A percentile compares a stretch with the other conserved stretches of the same genome.
phyloP scores from a whole-genome alignment of 179 eudicot genomes.

The Patellifolia procumbens region DNA sequence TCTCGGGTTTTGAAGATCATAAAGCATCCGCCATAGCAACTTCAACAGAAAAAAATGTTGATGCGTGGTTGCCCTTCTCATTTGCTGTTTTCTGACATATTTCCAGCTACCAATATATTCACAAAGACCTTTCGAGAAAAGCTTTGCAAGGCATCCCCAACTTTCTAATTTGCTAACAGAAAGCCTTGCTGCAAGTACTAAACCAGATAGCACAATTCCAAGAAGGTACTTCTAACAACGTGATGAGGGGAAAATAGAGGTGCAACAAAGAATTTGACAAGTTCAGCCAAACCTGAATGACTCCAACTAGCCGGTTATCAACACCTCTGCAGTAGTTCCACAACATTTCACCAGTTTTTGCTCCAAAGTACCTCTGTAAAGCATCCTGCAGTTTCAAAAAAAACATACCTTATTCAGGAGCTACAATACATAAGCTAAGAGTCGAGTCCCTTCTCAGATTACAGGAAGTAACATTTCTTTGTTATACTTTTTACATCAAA shows the following conservation, averaged over 20 bases:
- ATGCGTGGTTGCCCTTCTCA: not conserved
- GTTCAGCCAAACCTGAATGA: slow-evolving; percentile 61
- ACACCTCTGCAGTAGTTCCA: slow-evolving; percentile 91
- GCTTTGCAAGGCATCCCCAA: too few relatives aligned
- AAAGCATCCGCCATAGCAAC: not conserved
- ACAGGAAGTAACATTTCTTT: not conserved
- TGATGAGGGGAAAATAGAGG: not conserved
- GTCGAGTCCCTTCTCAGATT: not conserved
- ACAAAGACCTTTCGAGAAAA: too few relatives aligned
- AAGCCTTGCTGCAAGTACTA: not conserved
- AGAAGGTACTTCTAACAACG: not conserved
- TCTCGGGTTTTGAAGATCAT: not conserved
- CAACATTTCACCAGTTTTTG: slow-evolving; percentile 95
- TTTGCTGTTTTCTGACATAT: not conserved
- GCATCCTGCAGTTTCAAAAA: slow-evolving; percentile 57
- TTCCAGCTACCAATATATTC: not conserved
- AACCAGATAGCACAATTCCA: not conserved
- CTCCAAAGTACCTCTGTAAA: slow-evolving; percentile 84
- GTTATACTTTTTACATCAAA: not conserved
- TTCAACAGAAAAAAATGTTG: not conserved
- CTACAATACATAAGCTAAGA: not conserved
- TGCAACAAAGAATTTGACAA: not conserved
- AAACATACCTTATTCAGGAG: not conserved
- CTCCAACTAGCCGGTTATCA: slow-evolving; percentile 79
- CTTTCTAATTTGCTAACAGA: not conserved